Conservation (phyloP, 192 early-diverging fungal genomes). For the Linderina pennispora region DNA sequence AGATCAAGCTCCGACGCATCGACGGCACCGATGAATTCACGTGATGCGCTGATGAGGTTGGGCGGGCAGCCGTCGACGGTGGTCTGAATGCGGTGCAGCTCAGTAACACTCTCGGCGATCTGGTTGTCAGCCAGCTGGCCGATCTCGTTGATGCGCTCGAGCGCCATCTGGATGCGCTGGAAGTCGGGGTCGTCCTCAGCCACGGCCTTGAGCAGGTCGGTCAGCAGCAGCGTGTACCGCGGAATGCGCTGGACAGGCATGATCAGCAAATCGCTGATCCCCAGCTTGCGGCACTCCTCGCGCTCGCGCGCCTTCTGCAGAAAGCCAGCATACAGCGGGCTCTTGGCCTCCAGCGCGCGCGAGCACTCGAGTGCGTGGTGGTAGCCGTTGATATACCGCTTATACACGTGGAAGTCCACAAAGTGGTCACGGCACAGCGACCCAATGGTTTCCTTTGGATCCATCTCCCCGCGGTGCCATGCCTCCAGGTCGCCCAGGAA, state of each 20-base stretch:
- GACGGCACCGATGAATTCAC: constrained; percentile 43
- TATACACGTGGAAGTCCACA: constrained; percentile 55
- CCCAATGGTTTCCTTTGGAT: constrained; percentile 47
- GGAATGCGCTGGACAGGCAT: constrained; percentile 76
- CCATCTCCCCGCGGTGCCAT: constrained; percentile 30
- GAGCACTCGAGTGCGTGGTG: constrained; percentile 51
- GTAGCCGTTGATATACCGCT: constrained; percentile 58
- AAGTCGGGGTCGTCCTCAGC: constrained; percentile 37
- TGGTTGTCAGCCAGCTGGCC: constrained; percentile 49
- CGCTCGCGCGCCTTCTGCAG: constrained; percentile 50
- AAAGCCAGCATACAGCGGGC: constrained; percentile 48
- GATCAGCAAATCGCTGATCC: constrained; percentile 66
- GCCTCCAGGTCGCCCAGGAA: constrained; percentile 51
- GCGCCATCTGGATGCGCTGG: constrained; percentile 31
- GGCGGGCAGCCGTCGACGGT: constrained; percentile 47
- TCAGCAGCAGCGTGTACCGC: constrained; percentile 66
- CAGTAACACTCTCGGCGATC: constrained; percentile 40
- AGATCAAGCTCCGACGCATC: constrained; percentile 45
- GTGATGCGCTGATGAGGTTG: constrained; percentile 50
- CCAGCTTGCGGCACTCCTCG: constrained; percentile 56
- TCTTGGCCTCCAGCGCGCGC: constrained; percentile 49
- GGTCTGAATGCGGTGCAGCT: constrained; percentile 46
- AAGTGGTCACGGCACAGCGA: constrained; percentile 51
- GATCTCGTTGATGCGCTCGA: constrained; percentile 46
- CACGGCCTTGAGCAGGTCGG: constrained; percentile 37